Evolutionary conservation across 768 basidiomycete species (phyloP).

Genomic region (Fomitopsis pulvina): DNA sequence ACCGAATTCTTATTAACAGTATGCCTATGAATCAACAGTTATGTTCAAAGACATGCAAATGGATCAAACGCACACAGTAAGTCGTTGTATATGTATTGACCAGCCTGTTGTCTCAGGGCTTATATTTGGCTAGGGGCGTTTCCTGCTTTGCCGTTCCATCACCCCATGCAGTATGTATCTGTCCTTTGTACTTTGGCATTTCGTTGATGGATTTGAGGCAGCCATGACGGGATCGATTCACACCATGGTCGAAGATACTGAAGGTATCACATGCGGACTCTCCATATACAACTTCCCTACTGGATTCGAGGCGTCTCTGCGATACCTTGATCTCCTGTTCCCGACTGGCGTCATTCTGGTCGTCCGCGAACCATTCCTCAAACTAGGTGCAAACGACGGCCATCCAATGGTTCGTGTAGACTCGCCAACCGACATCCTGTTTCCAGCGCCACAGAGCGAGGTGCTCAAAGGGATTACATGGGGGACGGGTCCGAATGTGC

Average conservation of each 20-base stretch:
- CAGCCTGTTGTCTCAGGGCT: no score
- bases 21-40: no score
- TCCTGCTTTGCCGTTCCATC: constrained; percentile 11
- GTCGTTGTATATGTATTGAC: no score
- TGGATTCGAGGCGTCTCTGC: constrained; percentile 11
- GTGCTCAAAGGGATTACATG: constrained; percentile 9
- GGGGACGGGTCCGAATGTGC: background rate
- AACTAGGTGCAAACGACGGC: constrained; percentile 8
- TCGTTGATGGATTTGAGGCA: background rate
- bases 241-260: constrained; percentile 20
- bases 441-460: constrained; percentile 9
- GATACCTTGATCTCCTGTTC: constrained; percentile 21
- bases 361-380: constrained; percentile 26
- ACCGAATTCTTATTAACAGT: no score
- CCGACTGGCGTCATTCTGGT: constrained; percentile 22
- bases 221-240: constrained; percentile 9
- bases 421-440: constrained; percentile 23
- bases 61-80: no score
- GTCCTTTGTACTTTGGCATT: background rate
- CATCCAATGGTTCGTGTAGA: constrained; percentile 22
- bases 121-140: constrained; percentile 10
- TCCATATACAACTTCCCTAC: constrained; percentile 24
- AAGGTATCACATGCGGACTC: constrained; percentile 15
- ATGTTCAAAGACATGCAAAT: no score
- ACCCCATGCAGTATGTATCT: constrained; percentile 8